A percentile compares a stretch with the other conserved stretches of the same genome.
Conservation (phyloP, 768 basidiomycete genomes). For the Pholiota molesta region DNA sequence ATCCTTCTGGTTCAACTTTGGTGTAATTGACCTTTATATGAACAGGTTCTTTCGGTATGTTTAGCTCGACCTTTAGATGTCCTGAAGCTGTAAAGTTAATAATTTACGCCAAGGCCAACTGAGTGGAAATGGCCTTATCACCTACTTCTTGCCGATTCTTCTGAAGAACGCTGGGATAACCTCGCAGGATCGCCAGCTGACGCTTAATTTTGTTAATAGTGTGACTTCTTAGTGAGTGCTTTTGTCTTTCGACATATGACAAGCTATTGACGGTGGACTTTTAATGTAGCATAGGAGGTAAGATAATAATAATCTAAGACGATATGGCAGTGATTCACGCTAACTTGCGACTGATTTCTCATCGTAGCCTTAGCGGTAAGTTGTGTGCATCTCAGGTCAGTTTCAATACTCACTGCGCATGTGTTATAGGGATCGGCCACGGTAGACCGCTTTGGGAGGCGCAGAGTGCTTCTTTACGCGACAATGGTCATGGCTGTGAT, state of each 20-base stretch:
- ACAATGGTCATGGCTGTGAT: constrained; percentile 40
- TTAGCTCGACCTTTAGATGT: neutral
- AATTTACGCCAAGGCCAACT: constrained; percentile 37
- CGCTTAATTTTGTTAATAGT: constrained; percentile 23
- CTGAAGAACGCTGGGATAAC: constrained; percentile 31
- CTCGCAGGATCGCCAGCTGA: constrained; percentile 22
- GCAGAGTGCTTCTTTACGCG: constrained; percentile 44
- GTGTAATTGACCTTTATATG: neutral
- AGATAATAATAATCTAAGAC: constrained; percentile 18
- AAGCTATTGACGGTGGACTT: neutral
- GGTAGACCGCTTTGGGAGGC: constrained; percentile 51
- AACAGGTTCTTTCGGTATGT: constrained; percentile 29
- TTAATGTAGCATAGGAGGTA: constrained; percentile 36
- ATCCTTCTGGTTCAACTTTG: neutral
- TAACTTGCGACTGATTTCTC: neutral
- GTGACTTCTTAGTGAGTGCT: constrained; percentile 39
- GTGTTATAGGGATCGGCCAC: constrained; percentile 42
- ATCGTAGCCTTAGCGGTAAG: constrained; percentile 33
- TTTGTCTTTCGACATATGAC: constrained; percentile 43
- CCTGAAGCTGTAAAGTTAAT: neutral
- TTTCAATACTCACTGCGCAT: neutral
- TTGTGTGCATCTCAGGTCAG: neutral
- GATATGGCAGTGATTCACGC: neutral
- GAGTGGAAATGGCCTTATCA: constrained; percentile 52
- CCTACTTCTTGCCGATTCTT: constrained; percentile 50